These are phyloP conservation scores for Fusarium sp. DNA, from an alignment of 2,329 filamentous ascomycete genomes.

Conservation along the genomic window DNA sequence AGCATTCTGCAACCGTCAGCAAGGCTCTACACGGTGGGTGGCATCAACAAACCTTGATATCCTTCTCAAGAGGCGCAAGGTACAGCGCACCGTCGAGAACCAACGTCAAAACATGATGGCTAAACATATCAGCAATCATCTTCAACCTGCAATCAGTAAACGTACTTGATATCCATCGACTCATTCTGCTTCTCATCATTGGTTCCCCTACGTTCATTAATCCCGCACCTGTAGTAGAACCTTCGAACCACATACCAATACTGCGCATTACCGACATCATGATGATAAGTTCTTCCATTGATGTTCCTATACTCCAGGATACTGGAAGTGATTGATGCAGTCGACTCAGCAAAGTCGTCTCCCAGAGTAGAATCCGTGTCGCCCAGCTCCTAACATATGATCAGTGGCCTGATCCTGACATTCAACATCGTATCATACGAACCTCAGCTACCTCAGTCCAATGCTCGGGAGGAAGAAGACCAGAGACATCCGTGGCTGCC, in stretches of 20 bases:
- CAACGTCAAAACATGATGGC: constrained; percentile 32
- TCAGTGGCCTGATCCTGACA: background rate
- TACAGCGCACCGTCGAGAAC: constrained; percentile 17
- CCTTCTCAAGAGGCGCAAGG: constrained; percentile 11
- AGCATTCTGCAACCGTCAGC: constrained; percentile 3
- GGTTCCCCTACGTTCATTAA: constrained; percentile 7
- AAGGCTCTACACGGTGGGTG: too few species aligned
- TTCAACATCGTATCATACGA: background rate
- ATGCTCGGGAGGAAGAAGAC: constrained; percentile 24
- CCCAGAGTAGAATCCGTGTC: constrained; percentile 24
- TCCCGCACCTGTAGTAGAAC: fast-evolving
- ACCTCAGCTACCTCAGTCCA: constrained; percentile 34
- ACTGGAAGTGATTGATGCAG: constrained; percentile 22
- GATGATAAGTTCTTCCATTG: constrained; percentile 26
- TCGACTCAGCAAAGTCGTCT: constrained; percentile 9
- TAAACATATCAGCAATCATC: background rate
- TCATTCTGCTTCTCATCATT: constrained; percentile 37
- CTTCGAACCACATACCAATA: constrained; percentile 8
- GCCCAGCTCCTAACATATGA: background rate
- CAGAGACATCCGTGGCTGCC: background rate
- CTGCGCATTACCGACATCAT: constrained; percentile 27
- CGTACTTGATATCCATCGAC: constrained; percentile 38
- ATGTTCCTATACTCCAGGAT: constrained; percentile 34
- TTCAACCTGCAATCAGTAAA: fast-evolving
- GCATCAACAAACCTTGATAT: background rate